Percentiles rank a stretch among this genome's conserved stretches.
Conservation (phyloP, 2,329 filamentous ascomycete genomes). For the Talaromyces sp. region DNA sequence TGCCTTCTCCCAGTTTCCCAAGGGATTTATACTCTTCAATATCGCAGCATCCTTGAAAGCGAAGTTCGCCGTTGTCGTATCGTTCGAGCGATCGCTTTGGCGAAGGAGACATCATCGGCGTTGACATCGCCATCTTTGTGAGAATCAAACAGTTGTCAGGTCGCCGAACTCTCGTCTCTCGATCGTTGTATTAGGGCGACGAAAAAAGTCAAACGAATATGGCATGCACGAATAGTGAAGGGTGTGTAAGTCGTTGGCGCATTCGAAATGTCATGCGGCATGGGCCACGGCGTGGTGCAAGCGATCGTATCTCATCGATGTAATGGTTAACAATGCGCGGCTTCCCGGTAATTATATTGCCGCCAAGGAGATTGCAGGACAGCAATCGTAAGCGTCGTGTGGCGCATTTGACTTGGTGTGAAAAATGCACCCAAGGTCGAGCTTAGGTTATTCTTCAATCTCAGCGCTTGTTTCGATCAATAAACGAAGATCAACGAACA, state of each 20-base stretch:
- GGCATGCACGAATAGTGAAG: not conserved
- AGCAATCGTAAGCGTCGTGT: not conserved
- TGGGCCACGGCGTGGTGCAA: not conserved
- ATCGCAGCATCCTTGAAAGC: constrained; percentile 75
- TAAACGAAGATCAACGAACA: not conserved
- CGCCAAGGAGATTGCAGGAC: not conserved
- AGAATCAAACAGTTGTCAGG: not conserved
- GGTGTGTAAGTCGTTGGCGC: not conserved
- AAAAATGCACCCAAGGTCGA: not conserved
- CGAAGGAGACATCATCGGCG: constrained; percentile 18
- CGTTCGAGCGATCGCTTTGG: constrained; percentile 41
- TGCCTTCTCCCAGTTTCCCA: constrained; percentile 77
- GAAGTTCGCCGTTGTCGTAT: constrained; percentile 44
- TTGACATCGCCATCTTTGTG: constrained; percentile 28
- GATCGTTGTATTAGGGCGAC: not conserved
- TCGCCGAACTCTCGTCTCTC: not conserved
- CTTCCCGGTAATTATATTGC: not conserved
- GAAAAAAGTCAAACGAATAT: not conserved
- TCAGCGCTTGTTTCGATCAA: not conserved
- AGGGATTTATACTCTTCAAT: constrained; percentile 39
- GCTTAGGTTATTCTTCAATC: not conserved
- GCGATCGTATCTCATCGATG: not conserved
- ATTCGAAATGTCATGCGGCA: not conserved
- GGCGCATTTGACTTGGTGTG: not conserved
- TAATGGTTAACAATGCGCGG: not conserved